Base-by-base conservation (phyloP, 257 asterid genomes). In the Forsythia viridissima region DNA sequence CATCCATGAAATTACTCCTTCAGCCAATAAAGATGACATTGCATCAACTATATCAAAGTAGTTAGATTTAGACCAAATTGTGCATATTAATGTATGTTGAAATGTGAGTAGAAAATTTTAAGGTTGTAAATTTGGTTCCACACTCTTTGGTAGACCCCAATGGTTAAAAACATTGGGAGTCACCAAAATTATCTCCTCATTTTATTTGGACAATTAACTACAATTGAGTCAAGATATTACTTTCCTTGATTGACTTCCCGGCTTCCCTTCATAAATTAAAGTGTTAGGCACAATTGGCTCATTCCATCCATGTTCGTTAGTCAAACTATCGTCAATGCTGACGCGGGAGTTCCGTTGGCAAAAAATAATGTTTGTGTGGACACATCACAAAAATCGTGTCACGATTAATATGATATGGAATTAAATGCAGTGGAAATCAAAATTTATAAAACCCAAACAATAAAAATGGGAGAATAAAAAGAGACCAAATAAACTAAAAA, bases 1-100 rank as follows among this genome's bases (percentile, higher is more conserved):
- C 61, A 82, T 80, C 73, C 41, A 79, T 42, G 55, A 63, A 48
- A 12, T 8, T 18, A 68, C 40, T 71, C 59, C 75, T 75, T 44
- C 70, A 79, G 73, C 75, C 63, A 37, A n/a, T n/a, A 42, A 52
- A 55, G 63, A 74, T 73, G 70, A 71, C 36, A 20, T 57, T 21
- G 71, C 75, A 71, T 67, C 43, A 73, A 66, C 57, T 42, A 44
- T 57, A 65, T 8, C 38, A 59, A 52, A 52, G 21, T 52, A 16
- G 9, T 15, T 52, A 52, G 20, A 52, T 52, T 52, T 52, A 52
- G 63, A 52, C 24, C 20, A 55, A 16, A 30, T n/a, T 57, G 24
- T 57, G 21, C 4, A 57, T 16, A 20, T 20, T 57, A 57, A 57
- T 1, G 21, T n/a, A n/a, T 57, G 66, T 57, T 57, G 21, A 57